Percentiles rank a stretch among this genome's conserved stretches.
Conservation (phyloP, 805 yeast genomes). For the Kodamaea neixiangensis region DNA sequence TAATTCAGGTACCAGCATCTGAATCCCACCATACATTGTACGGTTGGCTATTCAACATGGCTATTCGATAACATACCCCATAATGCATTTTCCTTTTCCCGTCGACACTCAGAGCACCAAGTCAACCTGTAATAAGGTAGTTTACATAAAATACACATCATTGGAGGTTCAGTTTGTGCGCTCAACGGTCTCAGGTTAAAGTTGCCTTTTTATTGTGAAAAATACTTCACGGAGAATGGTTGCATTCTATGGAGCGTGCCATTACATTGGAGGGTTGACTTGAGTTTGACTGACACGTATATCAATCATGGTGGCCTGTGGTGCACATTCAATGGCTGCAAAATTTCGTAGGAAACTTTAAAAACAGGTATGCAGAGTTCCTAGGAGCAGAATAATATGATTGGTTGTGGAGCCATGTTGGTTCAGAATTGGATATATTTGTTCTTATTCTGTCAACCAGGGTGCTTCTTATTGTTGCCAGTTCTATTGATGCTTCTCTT, state of each 20-base stretch:
- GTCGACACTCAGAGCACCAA: not conserved
- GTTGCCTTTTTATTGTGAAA: not conserved
- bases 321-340: not conserved
- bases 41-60: not conserved
- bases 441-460: not conserved
- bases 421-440: not conserved
- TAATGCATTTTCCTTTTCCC: no score
- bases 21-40: no score
- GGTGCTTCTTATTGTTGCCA: no score
- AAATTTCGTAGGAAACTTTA: not conserved
- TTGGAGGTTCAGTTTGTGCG: not conserved
- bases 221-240: no score
- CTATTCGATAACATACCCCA: no score
- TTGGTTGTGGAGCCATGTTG: not conserved
- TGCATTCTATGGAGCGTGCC: no score
- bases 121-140: not conserved
- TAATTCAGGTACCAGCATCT: no score
- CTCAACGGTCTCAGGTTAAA: not conserved
- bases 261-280: no score
- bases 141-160: not conserved
- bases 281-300: no score
- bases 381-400: not conserved
- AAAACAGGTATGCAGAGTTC: not conserved
- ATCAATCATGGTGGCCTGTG: no score
- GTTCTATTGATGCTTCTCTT: no score